Conservation (phyloP, 1,139 yeast species). For the Yamadazyma jaroonii region DNA sequence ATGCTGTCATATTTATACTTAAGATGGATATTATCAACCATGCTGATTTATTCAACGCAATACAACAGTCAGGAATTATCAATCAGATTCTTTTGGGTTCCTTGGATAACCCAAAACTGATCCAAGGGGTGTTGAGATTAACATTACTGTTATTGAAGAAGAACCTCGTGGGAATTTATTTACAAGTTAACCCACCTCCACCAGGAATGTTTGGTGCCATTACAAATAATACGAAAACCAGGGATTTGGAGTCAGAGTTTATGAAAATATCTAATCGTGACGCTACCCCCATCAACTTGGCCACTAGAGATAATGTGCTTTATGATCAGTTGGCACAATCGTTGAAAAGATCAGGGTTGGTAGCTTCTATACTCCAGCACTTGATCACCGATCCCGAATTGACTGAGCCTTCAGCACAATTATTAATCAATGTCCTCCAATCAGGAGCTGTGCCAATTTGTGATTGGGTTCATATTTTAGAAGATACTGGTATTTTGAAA, state of each 20-base stretch:
- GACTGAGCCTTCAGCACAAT: conserved; percentile 26
- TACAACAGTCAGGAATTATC: conserved; percentile 25
- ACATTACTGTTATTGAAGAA: conserved; percentile 23
- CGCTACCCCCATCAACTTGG: conserved; percentile 1
- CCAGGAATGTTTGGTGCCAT: not conserved
- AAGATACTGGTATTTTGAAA: conserved; percentile 20
- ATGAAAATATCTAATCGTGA: conserved; percentile 2
- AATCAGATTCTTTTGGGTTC: conserved; percentile 21
- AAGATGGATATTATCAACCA: conserved; percentile 20
- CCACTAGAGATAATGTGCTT: conserved; percentile 21
- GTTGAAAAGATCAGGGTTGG: conserved; percentile 27
- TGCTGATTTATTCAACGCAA: conserved; percentile 24
- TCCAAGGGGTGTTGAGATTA: conserved; percentile 27
- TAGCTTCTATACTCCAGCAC: conserved; percentile 22
- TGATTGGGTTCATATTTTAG: conserved; percentile 22
- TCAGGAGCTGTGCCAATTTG: conserved; percentile 23
- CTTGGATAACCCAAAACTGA: conserved; percentile 23
- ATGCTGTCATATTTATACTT: conserved; percentile 23
- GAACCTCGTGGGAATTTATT: conserved; percentile 18
- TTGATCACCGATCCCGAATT: conserved; percentile 27
- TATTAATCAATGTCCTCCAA: conserved; percentile 21
- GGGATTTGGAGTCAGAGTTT: conserved; percentile 2
- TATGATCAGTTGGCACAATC: conserved; percentile 21
- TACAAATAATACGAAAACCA: not conserved
- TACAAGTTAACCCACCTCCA: conserved; percentile 10